Base-by-base conservation (phyloP, 345 rosid genomes). In the Brassica nigra region DNA sequence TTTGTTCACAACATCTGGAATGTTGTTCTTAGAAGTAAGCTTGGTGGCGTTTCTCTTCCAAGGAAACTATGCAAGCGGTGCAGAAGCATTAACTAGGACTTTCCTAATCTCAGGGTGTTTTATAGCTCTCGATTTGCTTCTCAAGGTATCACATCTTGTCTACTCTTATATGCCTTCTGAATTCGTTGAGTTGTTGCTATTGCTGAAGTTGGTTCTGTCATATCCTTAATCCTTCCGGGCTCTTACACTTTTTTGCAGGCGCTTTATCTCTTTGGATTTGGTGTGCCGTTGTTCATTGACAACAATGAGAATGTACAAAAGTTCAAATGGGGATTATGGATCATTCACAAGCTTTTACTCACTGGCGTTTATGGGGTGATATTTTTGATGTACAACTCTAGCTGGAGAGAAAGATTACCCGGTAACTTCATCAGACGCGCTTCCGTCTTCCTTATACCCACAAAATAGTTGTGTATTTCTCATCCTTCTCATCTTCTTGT, bases 1-100 rank as follows among this genome's bases (percentile, higher is more conserved):
- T 57, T 78, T 92, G 80, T 85, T 89, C 68, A 89, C 99, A 73
- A 89, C 90, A 55, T 89, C 97, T 37, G 99, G 98, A 80, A 92
- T 92, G 98, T 75, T 95, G 80, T 92, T 95, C 80, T 58, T 95
- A 79, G 99, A 95, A 91, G 90, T 92, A 75, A 95, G 99, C 87
- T 86, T 95, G 92, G 85, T 92, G 85, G 97, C 99, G 28, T 91
- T 95, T 86, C 76, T 95, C 73, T 85, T 90, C 75, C 94, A 95
- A 84, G 98, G 99, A 73, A 92, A 91, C 85, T 87, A 91, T 71
- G 90, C 90, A 5, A 90, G 91, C 27, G 97, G 99, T 2, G 80
- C 88, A 74, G 87, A 89, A 70, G 92, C 97, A 42, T 84, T 95
- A 54, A 87, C 95, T 18, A 83, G 95, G 44, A 89, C 97, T 1